Conservation (phyloP, 1,284 basidiomycete species). For the Microbotryum lychnidis-dioicae region DNA sequence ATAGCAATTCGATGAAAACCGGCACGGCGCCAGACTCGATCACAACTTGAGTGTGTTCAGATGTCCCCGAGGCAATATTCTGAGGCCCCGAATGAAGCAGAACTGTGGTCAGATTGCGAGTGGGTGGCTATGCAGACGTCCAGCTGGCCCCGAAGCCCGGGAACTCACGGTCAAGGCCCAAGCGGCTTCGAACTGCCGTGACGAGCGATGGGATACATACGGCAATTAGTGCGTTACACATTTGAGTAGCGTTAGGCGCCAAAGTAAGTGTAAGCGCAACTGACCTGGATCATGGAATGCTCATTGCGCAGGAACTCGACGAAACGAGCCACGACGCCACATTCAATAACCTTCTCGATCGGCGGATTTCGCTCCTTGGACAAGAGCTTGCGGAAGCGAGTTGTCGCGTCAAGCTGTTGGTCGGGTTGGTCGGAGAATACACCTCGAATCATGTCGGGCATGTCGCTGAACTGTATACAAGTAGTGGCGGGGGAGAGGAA, state of each 20-base stretch:
- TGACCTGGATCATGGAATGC: conserved; percentile 90
- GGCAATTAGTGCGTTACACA: conserved; percentile 14
- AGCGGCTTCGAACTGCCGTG: conserved; percentile 83
- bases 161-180: conserved; percentile 75
- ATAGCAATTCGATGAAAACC: conserved; percentile 91
- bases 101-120: too few species aligned
- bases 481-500: background rate
- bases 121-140: too few species aligned
- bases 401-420: conserved; percentile 85
- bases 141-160: too few species aligned
- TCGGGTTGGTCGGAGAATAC: conserved; percentile 89
- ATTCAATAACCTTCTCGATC: conserved; percentile 98
- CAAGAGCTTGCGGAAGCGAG: conserved; percentile 91
- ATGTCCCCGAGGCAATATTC: conserved; percentile 98
- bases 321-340: conserved; percentile 93
- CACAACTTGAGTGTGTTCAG: conserved; percentile 96
- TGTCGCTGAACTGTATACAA: conserved; percentile 50
- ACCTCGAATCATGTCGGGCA: conserved; percentile 70
- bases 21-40: conserved; percentile 91
- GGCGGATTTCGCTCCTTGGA: conserved; percentile 99
- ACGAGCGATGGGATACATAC: background rate
- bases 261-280: conserved; percentile 29
- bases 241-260: conserved; percentile 1
- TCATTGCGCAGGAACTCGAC: conserved; percentile 84
- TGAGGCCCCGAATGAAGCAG: too few species aligned